Base-by-base conservation (phyloP, 495 filamentous ascomycete genomes). In the Entonaema liquescens region DNA sequence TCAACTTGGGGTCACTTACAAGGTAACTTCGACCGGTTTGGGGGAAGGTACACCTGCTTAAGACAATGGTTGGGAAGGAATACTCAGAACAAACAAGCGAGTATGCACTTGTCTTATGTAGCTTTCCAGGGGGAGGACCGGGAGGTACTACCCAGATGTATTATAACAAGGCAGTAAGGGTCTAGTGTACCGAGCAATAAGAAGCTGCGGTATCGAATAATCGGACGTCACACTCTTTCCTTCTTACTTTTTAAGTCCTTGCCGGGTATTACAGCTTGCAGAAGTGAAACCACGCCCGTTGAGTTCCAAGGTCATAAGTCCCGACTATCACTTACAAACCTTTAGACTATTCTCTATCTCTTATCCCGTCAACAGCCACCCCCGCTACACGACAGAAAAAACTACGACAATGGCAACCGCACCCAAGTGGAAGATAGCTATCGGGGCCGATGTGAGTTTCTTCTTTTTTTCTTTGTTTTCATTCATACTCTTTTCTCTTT, bases 381-480 rank as follows among this genome's bases (percentile, higher is more conserved):
- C 42, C 42, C 42, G 42, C 42, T 23, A 47, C 17, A 47, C 42
- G 42, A 47, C 12, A 47, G 42, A 9, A 44, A 9, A 44, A 26
- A 29, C 1, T 42, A 11, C n/a, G 19, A 54, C 12, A 44, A 83
- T 80, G 78, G 78, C 76, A 36, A 70, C 77, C 47, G 71, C 76
- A 62, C 80, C 79, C 58, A 78, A 78, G 66, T 84, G 83, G 83
- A 81, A 73, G 62, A 83, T 84, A 31, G 83, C 79, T 31, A 71
- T 84, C 59, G 83, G 81, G 54, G 79, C 80, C 69, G 83, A 84
- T 77, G 83, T 83, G 19, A 70, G 83, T 80, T 62, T 78, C 70
- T 62, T 75, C 63, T 76, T 53, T 50, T 77, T 71, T 59, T 60
- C 25, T 58, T 59, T 65, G 17, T 55, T 53, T 31, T 21, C 0